Evolutionary conservation across 768 basidiomycete genomes (phyloP).

Genomic region (Sutorius australiensis): DNA sequence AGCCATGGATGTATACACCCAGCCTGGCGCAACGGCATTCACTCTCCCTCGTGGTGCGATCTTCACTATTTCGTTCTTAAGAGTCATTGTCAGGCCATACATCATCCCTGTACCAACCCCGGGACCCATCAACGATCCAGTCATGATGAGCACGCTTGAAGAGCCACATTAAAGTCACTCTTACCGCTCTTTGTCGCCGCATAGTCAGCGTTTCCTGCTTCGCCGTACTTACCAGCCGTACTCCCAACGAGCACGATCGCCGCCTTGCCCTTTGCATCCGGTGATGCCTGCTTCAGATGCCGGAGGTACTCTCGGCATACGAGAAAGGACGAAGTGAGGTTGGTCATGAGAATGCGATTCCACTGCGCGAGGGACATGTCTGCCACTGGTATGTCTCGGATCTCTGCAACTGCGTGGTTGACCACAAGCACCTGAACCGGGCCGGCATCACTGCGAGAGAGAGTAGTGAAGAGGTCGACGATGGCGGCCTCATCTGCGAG

Average conservation of each 20-base stretch:
- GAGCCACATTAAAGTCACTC: not conserved
- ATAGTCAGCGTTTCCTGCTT: slow-evolving; percentile 62
- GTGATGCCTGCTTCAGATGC: slow-evolving; percentile 36
- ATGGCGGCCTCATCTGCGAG: slow-evolving; percentile 53
- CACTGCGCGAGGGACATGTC: slow-evolving; percentile 61
- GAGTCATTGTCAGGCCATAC: slow-evolving; percentile 61
- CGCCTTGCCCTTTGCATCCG: slow-evolving; percentile 47
- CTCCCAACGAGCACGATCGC: slow-evolving; percentile 63
- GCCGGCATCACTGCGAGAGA: slow-evolving; percentile 29
- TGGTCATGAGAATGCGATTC: slow-evolving; percentile 54
- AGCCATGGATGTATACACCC: slow-evolving; percentile 63
- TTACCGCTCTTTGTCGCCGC: slow-evolving; percentile 62
- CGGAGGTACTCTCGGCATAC: slow-evolving; percentile 56
- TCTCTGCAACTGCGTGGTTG: slow-evolving; percentile 55
- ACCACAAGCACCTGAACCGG: slow-evolving; percentile 56
- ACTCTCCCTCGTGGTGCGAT: slow-evolving; percentile 64
- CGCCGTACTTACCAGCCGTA: slow-evolving; percentile 67
- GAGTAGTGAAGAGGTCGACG: slow-evolving; percentile 40
- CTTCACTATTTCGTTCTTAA: slow-evolving; percentile 78
- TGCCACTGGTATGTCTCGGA: slow-evolving; percentile 42
- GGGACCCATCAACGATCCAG: not conserved
- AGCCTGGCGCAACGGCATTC: slow-evolving; percentile 63
- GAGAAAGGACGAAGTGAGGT: slow-evolving; percentile 64
- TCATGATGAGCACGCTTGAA: not conserved
- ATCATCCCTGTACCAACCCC: slow-evolving; percentile 48